Evolutionary conservation across 1,284 basidiomycete species (phyloP), one percentile per base, ranked within the genome.

Genomic region (Vanrija humicola): DNA sequence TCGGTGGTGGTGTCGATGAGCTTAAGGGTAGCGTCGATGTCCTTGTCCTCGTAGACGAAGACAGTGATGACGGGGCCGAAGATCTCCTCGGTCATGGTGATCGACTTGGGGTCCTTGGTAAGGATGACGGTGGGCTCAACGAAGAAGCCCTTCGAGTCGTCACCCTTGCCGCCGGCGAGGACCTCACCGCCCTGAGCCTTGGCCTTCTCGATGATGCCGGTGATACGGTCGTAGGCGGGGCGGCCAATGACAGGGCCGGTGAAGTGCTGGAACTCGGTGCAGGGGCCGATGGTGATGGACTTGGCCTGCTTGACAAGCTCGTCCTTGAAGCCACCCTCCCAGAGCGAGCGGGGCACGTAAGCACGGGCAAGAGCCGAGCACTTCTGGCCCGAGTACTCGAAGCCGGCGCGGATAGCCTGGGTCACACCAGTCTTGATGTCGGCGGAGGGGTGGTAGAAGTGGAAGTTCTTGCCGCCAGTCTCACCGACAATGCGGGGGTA

Each of bases 341-440:
- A 98, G 48, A 90, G 73, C 4, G 89, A 90, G 44, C 83, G 79
- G 43, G 96, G 86, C 15, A 98, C 90, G 77, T 98, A 99, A 42
- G 90, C 74, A 48, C 95, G 83, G 6, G 92, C 94, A 28, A 96
- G 83, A 0, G 96, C 95, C 34, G 91, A 95, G 77, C 95, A 99
- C 79, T 99, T 98, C 75, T 98, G 96, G 46, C 64, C 94, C 79
- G 94, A 92, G 78, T 98, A 99, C 78, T 99, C 95, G 76, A 97
- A 98, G 0, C 87, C 94, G 21, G 83, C 90, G 56, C 95, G 84
- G 65, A 98, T 84, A 52, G 83, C 86, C 80, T 98, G 95, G 50
- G 89, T 72, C 50, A 91, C 95, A 34, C 94, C 90, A 61, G 92
- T 90, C 72, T 82, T 82, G 55, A 95, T 79, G 67, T 96, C 89